Conservation (phyloP, 768 basidiomycete genomes). For the Leccinum uliginosum region DNA sequence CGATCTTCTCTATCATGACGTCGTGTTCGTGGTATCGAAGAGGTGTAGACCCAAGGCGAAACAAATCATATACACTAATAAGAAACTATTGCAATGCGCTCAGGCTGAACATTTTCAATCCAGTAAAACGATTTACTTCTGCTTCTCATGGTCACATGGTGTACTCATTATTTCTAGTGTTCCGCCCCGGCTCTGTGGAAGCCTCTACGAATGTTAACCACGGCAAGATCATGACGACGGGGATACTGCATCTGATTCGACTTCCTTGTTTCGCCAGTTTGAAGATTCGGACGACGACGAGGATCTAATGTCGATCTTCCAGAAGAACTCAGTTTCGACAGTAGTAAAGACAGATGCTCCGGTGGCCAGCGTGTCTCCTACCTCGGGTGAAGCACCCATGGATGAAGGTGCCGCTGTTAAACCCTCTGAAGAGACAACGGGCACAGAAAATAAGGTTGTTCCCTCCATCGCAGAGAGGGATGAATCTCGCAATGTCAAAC, state of each 20-base stretch:
- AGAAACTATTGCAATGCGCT: constrained; percentile 60
- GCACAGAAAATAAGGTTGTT: neutral
- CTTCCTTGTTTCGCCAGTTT: constrained; percentile 30
- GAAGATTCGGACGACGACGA: constrained; percentile 53
- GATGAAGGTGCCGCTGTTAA: constrained; percentile 4
- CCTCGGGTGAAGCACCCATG: neutral
- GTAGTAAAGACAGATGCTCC: constrained; percentile 22
- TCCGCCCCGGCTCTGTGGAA: constrained; percentile 66
- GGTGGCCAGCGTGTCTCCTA: constrained; percentile 1
- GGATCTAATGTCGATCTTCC: constrained; percentile 34
- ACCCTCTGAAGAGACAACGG: constrained; percentile 1
- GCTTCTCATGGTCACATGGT: neutral
- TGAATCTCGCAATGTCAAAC: constrained; percentile 27
- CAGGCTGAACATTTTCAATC: constrained; percentile 78
- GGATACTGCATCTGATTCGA: constrained; percentile 52
- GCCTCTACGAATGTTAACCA: constrained; percentile 34
- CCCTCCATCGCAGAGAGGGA: constrained; percentile 6
- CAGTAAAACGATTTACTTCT: constrained; percentile 39
- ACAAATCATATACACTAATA: constrained; percentile 62
- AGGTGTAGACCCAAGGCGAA: constrained; percentile 34
- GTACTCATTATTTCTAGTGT: constrained; percentile 46
- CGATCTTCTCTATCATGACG: constrained; percentile 80
- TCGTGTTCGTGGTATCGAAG: constrained; percentile 70
- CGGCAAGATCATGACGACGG: constrained; percentile 31
- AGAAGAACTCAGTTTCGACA: constrained; percentile 31